phyloP scores from a whole-genome alignment of 495 filamentous ascomycete species.

The Lineolata rhizophorae region DNA sequence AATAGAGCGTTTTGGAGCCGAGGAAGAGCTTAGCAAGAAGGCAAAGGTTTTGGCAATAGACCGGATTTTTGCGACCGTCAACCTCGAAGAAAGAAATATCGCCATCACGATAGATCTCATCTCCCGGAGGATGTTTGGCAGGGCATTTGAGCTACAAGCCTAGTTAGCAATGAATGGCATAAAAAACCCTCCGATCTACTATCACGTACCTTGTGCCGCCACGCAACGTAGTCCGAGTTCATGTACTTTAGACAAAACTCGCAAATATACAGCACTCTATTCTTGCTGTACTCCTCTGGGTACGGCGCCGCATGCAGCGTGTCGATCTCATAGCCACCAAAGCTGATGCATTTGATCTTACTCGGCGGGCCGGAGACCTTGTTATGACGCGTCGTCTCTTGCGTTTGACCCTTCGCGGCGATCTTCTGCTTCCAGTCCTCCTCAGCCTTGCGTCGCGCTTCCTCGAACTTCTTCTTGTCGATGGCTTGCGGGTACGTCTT shows the following conservation, averaged over 20 bases:
- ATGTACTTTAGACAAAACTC: conserved; percentile 99
- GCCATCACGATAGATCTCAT: conserved; percentile 91
- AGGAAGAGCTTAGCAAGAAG: conserved; percentile 89
- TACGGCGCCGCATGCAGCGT: conserved; percentile 99
- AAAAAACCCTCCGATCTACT: background rate
- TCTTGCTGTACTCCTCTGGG: conserved; percentile 92
- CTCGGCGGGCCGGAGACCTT: conserved; percentile 74
- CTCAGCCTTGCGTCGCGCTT: conserved; percentile 71
- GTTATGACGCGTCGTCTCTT: conserved; percentile 26
- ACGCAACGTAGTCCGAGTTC: conserved; percentile 94
- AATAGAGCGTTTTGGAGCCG: conserved; percentile 93
- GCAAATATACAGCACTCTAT: conserved; percentile 88
- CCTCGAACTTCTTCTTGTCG: conserved; percentile 70
- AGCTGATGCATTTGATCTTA: conserved; percentile 96
- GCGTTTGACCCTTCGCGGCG: conserved; percentile 17
- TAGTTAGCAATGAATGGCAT: background rate
- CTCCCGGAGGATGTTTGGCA: conserved; percentile 85
- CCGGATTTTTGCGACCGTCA: conserved; percentile 85
- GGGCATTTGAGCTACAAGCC: conserved; percentile 48
- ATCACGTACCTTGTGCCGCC: conserved; percentile 76
- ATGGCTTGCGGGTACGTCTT: conserved; percentile 59
- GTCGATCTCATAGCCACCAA: conserved; percentile 92
- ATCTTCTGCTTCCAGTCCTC: conserved; percentile 63
- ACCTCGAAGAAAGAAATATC: conserved; percentile 94
- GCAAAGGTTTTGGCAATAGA: conserved; percentile 95